Evolutionary conservation across 2,329 filamentous ascomycete genomes (phyloP), one percentile per base, ranked within the genome.

Genomic region (Talaromyces sp.): DNA sequence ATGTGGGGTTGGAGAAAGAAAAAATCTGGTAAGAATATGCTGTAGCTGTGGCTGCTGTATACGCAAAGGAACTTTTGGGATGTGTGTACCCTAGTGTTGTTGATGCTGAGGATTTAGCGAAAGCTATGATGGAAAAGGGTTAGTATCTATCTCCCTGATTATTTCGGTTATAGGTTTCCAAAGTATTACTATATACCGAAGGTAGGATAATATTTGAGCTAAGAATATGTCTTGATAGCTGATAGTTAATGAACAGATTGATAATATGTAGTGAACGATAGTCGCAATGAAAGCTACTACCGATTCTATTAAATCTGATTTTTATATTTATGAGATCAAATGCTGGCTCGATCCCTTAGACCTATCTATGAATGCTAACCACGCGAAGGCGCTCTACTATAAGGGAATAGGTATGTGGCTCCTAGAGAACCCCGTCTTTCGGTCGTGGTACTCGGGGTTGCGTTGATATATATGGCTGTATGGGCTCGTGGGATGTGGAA

Each of bases 401-500:
- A 17, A 52, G 19, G 45, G 52, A 5, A 55, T 40, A 42, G 37
- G 43, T 20, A 27, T 32, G 9, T 51, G 47, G 43, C 36, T 55
- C 8, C 43, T 55, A 2, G 47, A 45, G 22, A 44, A 20, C 5
- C 36, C 42, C 9, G 37, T 55, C 29, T 51, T 51, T 30, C 24
- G 41, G 39, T 41, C 17, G 29, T 55, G 47, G 52, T 16, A 48
- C 14, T 44, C 13, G 29, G 37, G 47, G 22, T 47, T 30, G n/a
- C n/a, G 24, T 39, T 37, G 14, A 45, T 24, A 55, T 37, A 13
- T 55, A 39, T 55, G 47, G 52, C 47, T 55, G 16, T 10, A 55
- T 29, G 47, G 52, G 27, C 47, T 51, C 17, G 41, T 37, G 6
- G 52, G 42, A 51, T 50, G 47, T 46, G 43, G 52, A 43, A 55